These are phyloP conservation scores for Candida takata DNA, from an alignment of 805 yeast genomes.

Conservation along the genomic window DNA sequence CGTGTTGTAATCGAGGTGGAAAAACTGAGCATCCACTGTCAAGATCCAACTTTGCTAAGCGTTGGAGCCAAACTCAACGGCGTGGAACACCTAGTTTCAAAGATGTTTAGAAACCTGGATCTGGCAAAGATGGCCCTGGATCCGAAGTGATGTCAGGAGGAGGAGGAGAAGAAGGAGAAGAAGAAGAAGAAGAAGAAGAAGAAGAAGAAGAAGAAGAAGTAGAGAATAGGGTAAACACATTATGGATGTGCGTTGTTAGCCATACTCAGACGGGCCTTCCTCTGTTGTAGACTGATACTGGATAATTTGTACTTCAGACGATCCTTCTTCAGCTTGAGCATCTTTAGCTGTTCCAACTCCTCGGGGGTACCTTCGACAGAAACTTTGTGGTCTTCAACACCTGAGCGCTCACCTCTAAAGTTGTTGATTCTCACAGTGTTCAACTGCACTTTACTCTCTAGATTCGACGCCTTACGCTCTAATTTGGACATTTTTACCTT, in stretches of 20 bases:
- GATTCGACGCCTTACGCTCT: conserved; percentile 27
- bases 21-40: conserved; percentile 52
- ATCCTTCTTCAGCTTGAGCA: conserved; percentile 36
- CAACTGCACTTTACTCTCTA: conserved; percentile 33
- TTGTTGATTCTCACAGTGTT: conserved; percentile 33
- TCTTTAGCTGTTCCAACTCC: conserved; percentile 32
- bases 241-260: conserved; percentile 1
- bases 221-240: too few species aligned
- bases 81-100: conserved; percentile 34
- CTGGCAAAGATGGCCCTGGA: conserved; percentile 17
- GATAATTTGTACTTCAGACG: conserved; percentile 36
- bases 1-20: conserved; percentile 57
- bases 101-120: conserved; percentile 20
- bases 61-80: conserved; percentile 58
- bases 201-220: too few species aligned
- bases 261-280: conserved; percentile 23
- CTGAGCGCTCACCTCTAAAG: conserved; percentile 12
- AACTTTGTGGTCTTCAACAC: conserved; percentile 7
- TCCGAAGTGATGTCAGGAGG: too few species aligned
- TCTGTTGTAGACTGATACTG: conserved; percentile 20
- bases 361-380: conserved; percentile 26
- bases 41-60: conserved; percentile 61
- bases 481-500: conserved; percentile 29
- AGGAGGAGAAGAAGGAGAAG: too few species aligned
- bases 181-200: too few species aligned